Evolutionary conservation across 176 grass and related monocot species (phyloP), one percentile per base, ranked within the genome.

Genomic region (Oryza australiensis): DNA sequence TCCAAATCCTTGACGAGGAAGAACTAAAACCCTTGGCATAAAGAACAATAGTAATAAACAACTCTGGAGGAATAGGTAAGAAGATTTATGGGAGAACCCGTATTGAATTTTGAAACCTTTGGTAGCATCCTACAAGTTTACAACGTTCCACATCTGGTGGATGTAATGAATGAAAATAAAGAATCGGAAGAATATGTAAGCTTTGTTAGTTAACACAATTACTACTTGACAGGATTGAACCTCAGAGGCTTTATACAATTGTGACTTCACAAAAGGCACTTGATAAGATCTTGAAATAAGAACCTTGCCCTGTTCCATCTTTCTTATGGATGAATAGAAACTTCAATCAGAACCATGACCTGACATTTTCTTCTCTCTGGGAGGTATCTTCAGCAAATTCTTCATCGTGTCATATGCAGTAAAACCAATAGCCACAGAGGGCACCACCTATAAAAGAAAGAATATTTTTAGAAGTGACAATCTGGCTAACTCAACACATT

Each of bases 341-440:
- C 80, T 86, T 89, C 71, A 94, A 76, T 42, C 26, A 82, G 86
- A n/a, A 74, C 66, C 60, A 67, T 83, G 24, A n/a, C n/a, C 84
- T 64, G 78, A 23, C 33, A 33, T 81, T 51, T 49, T 65, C 45
- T 85, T 92, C 82, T 87, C 87, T 68, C 92, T 80, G 5, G 89
- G 87, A 28, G 87, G 89, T 69, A 94, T 89, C 76, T 74, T 89
- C 62, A 94, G 64, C 37, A 89, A 76, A 85, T 74, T 78, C 84
- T 94, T 94, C 87, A 89, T 92, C 43, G 76, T 85, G 82, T 94
- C 87, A 46, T 92, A 94, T 70, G 89, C 89, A 9, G 89, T 94
- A 74, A 94, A 94, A 76, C 89, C 92, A 83, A 92, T 89, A 33
- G 89, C 92, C 20, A 94, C 89, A 3, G 92, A 92, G 20, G 92